A percentile compares a stretch with the other conserved stretches of the same genome.
Conservation (phyloP, 805 yeast genomes). For the Starmerella apis region DNA sequence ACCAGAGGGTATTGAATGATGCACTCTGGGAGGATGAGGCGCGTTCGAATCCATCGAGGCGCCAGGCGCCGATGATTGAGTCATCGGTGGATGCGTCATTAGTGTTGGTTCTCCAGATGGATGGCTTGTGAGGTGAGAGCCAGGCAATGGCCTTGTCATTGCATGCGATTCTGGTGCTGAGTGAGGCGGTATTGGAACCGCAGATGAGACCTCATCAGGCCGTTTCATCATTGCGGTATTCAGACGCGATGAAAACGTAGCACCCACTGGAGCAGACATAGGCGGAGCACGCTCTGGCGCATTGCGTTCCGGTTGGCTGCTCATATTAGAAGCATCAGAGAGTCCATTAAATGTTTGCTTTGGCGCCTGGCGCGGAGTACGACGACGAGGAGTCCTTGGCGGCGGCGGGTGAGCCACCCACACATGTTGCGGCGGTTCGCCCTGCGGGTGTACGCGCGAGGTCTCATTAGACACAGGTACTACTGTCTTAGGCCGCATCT, state of each 20-base stretch:
- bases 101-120: not conserved
- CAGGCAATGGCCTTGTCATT: not conserved
- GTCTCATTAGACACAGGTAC: slow-evolving; percentile 1
- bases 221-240: not conserved
- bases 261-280: not conserved
- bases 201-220: not conserved
- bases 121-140: not conserved
- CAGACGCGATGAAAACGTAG: not conserved
- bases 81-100: not conserved
- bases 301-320: not conserved
- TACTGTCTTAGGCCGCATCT: slow-evolving; percentile 4
- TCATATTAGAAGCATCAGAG: not conserved
- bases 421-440: slow-evolving; percentile 20
- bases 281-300: not conserved
- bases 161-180: not conserved
- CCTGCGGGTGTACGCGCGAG: slow-evolving; percentile 16
- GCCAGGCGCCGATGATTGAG: not conserved
- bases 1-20: not conserved
- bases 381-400: slow-evolving; percentile 2
- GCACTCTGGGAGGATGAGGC: not conserved
- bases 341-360: not conserved
- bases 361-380: not conserved
- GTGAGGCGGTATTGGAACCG: not conserved
- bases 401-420: slow-evolving; percentile 20
- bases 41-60: not conserved